These are phyloP conservation scores for Penicillium paxilli DNA, from an alignment of 495 filamentous ascomycete species.

Conservation along the genomic window DNA sequence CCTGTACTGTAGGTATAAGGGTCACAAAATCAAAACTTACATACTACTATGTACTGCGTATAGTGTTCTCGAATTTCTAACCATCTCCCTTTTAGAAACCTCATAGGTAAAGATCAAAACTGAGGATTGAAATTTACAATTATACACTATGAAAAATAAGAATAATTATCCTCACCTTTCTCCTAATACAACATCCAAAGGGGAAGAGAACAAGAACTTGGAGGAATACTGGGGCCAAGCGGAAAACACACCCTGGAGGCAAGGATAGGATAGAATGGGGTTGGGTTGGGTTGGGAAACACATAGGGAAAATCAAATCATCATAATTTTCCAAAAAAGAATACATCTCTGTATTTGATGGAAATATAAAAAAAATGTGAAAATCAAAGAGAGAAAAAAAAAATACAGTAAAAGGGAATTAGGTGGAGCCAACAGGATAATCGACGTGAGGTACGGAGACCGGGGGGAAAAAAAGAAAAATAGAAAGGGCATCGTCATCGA, in stretches of 20 bases:
- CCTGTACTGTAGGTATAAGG: no score
- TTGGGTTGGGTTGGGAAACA: no score
- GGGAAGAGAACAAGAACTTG: slow-evolving; percentile 5
- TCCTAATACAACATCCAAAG: slow-evolving; percentile 12
- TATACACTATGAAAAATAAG: slow-evolving; percentile 12
- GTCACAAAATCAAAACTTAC: slow-evolving; percentile 7
- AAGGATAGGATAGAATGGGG: slow-evolving; percentile 25
- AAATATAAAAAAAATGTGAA: not conserved
- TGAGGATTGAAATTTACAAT: no score
- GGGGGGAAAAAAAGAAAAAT: not conserved
- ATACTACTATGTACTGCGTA: no score
- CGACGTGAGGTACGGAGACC: slow-evolving; percentile 5
- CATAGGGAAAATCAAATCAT: no score
- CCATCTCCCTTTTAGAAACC: no score
- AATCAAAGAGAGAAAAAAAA: not conserved
- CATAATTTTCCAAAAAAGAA: no score
- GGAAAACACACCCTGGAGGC: slow-evolving; percentile 24
- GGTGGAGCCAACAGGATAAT: slow-evolving; percentile 32
- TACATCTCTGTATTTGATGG: no score
- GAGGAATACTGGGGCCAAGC: slow-evolving; percentile 13
- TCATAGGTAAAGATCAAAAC: no score
- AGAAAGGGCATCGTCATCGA: slow-evolving; percentile 11
- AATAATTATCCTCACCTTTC: slow-evolving; percentile 1
- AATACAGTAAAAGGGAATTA: not conserved
- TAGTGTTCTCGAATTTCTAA: no score